Percentiles rank a stretch among this genome's conserved stretches.
phyloP scores from a whole-genome alignment of 371 early-diverging fungal genomes.

The Nematocida displodere region DNA sequence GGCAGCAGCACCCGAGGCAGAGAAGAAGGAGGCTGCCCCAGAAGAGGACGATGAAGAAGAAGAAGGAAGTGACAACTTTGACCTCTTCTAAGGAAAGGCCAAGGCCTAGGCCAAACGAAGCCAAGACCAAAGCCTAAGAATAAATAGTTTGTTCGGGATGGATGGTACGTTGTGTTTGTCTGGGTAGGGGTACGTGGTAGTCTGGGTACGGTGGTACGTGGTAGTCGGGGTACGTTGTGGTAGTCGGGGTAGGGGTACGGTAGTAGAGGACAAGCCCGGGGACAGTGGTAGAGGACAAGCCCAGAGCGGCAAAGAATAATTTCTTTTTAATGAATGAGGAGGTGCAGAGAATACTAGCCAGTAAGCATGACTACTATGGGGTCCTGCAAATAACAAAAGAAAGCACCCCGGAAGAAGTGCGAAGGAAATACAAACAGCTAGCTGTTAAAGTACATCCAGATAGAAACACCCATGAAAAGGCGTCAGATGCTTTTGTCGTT shows the following conservation, averaged over 20 bases:
- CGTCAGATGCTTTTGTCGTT: constrained; percentile 29
- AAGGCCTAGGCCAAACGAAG: neutral
- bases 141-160: no score
- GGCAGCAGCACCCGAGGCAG: neutral
- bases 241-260: no score
- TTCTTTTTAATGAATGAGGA: neutral
- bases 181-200: no score
- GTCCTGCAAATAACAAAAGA: constrained; percentile 75
- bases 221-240: no score
- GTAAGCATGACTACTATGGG: constrained; percentile 45
- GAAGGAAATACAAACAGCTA: constrained; percentile 87
- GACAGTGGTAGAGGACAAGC: no score
- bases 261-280: no score
- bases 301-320: neutral
- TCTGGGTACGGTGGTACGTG: no score
- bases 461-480: constrained; percentile 67
- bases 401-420: constrained; percentile 76
- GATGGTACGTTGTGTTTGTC: no score
- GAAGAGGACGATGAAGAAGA: constrained; percentile 41
- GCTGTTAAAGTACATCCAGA: constrained; percentile 85
- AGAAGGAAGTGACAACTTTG: constrained; percentile 47
- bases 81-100: constrained; percentile 26
- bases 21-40: constrained; percentile 6
- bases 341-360: constrained; percentile 35
- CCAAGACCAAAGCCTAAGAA: no score